These are phyloP conservation scores for Nicotiana tomentosiformis DNA, from an alignment of 257 asterid species.

Conservation along the genomic window DNA sequence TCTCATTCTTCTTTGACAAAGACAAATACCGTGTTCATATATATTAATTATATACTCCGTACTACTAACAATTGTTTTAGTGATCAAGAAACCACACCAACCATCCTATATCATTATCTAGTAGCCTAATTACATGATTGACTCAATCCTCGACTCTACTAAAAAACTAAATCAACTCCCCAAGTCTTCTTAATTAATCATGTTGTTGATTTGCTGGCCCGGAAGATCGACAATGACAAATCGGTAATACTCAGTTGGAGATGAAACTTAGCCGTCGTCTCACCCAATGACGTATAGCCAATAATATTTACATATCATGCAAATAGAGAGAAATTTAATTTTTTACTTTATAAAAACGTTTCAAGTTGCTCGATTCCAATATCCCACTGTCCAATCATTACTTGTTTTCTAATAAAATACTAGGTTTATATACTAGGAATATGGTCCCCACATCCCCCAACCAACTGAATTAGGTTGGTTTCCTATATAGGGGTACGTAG, in stretches of 20 bases:
- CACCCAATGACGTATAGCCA: not conserved
- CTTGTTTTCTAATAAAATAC: too few relatives aligned
- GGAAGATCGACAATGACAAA: too few relatives aligned
- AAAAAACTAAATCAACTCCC: not conserved
- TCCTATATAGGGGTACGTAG: too few relatives aligned
- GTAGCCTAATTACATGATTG: not conserved
- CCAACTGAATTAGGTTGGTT: too few relatives aligned
- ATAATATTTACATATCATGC: not conserved
- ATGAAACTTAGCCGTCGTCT: not conserved
- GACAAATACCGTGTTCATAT: not conserved
- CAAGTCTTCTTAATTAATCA: not conserved
- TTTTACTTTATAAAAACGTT: not conserved
- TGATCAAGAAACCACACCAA: not conserved
- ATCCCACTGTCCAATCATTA: too few relatives aligned
- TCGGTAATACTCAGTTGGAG: not conserved
- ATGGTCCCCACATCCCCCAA: too few relatives aligned
- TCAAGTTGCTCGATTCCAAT: too few relatives aligned
- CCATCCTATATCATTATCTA: not conserved
- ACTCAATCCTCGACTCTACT: not conserved
- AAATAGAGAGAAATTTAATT: too few relatives aligned
- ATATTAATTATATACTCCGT: not conserved
- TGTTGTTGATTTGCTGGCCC: not conserved
- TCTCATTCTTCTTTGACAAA: not conserved
- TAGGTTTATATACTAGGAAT: too few relatives aligned
- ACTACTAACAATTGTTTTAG: not conserved